phyloP scores from a whole-genome alignment of 768 basidiomycete genomes.

The Leucosporidium creatinivorum region DNA sequence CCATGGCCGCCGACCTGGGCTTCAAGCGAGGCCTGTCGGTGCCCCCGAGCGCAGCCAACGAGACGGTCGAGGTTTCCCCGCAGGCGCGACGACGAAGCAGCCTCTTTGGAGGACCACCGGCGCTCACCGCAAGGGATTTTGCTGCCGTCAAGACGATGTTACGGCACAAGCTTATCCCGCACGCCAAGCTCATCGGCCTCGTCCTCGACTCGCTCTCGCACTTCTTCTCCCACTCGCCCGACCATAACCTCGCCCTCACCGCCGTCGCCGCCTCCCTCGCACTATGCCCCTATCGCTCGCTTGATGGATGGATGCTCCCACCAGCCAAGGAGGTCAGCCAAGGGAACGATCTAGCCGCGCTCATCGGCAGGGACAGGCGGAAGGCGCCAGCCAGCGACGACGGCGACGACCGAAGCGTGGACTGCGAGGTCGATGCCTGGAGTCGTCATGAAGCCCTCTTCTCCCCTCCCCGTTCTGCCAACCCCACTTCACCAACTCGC shows the following conservation, averaged over 20 bases:
- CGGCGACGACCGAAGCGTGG: conserved; percentile 73
- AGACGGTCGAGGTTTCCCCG: conserved; percentile 9
- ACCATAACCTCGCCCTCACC: conserved; percentile 80
- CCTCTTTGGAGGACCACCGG: conserved; percentile 11
- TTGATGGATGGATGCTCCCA: conserved; percentile 79
- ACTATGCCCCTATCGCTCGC: conserved; percentile 72
- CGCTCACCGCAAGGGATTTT: conserved; percentile 11
- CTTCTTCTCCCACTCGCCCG: conserved; percentile 79
- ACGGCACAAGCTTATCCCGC: conserved; percentile 63
- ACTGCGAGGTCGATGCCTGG: conserved; percentile 63
- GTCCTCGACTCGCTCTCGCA: conserved; percentile 62
- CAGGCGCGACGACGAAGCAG: conserved; percentile 9
- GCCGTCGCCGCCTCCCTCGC: conserved; percentile 72
- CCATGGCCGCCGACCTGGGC: conserved; percentile 17
- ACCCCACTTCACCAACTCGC: not conserved
- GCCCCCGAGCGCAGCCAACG: not conserved
- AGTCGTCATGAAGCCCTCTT: conserved; percentile 48
- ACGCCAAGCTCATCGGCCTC: conserved; percentile 64
- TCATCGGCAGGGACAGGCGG: not conserved
- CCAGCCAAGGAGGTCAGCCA: not conserved
- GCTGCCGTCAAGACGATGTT: conserved; percentile 7
- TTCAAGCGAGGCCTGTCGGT: conserved; percentile 29
- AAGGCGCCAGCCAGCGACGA: conserved; percentile 45
- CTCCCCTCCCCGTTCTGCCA: conserved; percentile 10
- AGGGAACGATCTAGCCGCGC: not conserved